A percentile compares a stretch with the other conserved stretches of the same genome.
These are phyloP conservation scores for Scheffersomyces illinoinensis DNA, from an alignment of 1,139 yeast genomes.

Conservation along the genomic window DNA sequence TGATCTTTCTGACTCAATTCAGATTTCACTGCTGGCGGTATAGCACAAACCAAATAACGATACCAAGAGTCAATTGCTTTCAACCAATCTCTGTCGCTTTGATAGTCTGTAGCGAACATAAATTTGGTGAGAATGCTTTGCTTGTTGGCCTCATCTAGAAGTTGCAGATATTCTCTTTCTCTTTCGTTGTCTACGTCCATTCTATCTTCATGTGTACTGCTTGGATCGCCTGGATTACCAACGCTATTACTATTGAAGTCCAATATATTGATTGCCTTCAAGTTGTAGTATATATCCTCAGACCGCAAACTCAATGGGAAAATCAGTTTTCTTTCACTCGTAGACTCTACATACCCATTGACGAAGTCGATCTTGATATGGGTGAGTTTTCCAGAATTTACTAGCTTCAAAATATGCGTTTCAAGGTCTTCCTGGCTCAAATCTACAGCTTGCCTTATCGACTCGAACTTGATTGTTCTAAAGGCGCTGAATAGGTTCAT, in stretches of 20 bases:
- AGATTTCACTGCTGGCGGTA: constrained; percentile 29
- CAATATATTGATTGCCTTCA: constrained; percentile 11
- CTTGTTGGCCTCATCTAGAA: background rate
- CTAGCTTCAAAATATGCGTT: constrained; percentile 37
- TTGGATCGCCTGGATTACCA: background rate
- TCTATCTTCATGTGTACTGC: constrained; percentile 1
- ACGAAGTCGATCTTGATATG: constrained; percentile 48
- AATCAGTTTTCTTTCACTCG: constrained; percentile 7
- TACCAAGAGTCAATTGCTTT: constrained; percentile 29
- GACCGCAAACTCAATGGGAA: constrained; percentile 22
- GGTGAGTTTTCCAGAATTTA: constrained; percentile 45
- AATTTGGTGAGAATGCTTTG: constrained; percentile 10
- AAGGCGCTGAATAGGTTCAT: constrained; percentile 31
- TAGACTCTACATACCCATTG: constrained; percentile 25
- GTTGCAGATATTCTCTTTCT: background rate
- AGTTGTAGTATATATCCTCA: constrained; percentile 25
- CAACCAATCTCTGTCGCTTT: constrained; percentile 18
- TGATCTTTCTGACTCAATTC: constrained; percentile 44
- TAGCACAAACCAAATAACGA: constrained; percentile 24
- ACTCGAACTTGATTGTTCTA: constrained; percentile 26
- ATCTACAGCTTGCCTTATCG: constrained; percentile 22
- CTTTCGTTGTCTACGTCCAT: constrained; percentile 2
- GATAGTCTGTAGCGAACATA: constrained; percentile 20
- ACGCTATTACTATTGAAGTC: background rate
- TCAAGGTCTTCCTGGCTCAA: constrained; percentile 33